Percentiles rank a stretch among this genome's conserved stretches.
These are phyloP conservation scores for Colletotrichum sojae DNA, from an alignment of 2,329 filamentous ascomycete genomes.

Conservation along the genomic window DNA sequence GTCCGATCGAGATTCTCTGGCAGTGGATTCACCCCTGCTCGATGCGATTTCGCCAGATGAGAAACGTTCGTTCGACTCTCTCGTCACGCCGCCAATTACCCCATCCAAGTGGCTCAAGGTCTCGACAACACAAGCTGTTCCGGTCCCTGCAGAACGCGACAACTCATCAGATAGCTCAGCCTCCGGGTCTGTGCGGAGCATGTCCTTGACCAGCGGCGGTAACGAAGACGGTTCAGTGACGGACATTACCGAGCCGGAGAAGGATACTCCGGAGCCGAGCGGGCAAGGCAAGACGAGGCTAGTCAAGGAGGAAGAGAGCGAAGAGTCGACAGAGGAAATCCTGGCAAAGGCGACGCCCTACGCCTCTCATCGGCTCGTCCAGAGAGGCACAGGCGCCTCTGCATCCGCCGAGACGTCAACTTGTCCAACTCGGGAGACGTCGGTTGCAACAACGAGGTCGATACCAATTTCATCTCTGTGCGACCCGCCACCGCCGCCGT, in stretches of 20 bases:
- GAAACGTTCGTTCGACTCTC: slow-evolving; percentile 59
- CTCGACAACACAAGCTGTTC: slow-evolving; percentile 45
- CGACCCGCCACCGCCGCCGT: slow-evolving; percentile 35
- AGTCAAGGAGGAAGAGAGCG: slow-evolving; percentile 52
- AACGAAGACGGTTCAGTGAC: slow-evolving; percentile 52
- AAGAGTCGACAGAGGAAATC: slow-evolving; percentile 39
- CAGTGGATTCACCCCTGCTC: slow-evolving; percentile 42
- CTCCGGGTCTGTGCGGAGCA: slow-evolving; percentile 47
- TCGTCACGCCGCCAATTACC: slow-evolving; percentile 69
- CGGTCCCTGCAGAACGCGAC: slow-evolving; percentile 37
- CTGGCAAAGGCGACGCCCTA: slow-evolving; percentile 40
- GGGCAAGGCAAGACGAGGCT: slow-evolving; percentile 48
- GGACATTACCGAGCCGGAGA: slow-evolving; percentile 66
- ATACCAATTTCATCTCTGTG: slow-evolving; percentile 39
- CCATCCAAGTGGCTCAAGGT: slow-evolving; percentile 66
- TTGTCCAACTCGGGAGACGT: slow-evolving; percentile 3
- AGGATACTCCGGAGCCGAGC: slow-evolving; percentile 59
- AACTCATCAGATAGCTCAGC: slow-evolving; percentile 58
- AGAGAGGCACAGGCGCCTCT: neutral
- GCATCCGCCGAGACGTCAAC: neutral
- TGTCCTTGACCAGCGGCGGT: slow-evolving; percentile 50
- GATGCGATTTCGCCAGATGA: slow-evolving; percentile 48
- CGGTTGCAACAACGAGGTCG: slow-evolving; percentile 23
- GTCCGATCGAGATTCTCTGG: slow-evolving; percentile 38
- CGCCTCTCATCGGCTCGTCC: slow-evolving; percentile 3